Conservation (phyloP, 1,139 yeast genomes). For the Pichia cactophila region DNA sequence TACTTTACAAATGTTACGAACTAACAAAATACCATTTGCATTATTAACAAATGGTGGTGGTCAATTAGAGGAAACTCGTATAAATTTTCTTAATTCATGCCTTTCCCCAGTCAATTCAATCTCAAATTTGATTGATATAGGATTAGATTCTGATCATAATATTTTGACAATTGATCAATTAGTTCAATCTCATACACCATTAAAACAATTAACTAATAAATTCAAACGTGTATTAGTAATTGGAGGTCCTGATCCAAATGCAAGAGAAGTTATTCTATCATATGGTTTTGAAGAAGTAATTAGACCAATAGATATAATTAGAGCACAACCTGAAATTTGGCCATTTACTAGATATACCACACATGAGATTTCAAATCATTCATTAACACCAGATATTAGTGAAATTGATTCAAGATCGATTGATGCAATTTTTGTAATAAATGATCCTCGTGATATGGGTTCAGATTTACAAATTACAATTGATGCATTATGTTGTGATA, state of each 20-base stretch:
- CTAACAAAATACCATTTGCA: slow-evolving; percentile 63
- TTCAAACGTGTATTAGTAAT: slow-evolving; percentile 66
- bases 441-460: slow-evolving; percentile 89
- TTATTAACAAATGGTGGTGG: slow-evolving; percentile 95
- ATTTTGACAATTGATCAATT: slow-evolving; percentile 53
- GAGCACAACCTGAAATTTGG: slow-evolving; percentile 50
- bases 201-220: slow-evolving; percentile 49
- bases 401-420: slow-evolving; percentile 33
- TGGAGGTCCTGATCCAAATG: slow-evolving; percentile 74
- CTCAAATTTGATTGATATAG: not conserved
- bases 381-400: slow-evolving; percentile 15
- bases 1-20: slow-evolving; percentile 53
- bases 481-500: slow-evolving; percentile 60
- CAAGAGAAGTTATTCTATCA: slow-evolving; percentile 59
- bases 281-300: slow-evolving; percentile 82
- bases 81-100: slow-evolving; percentile 41
- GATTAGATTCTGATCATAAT: slow-evolving; percentile 31
- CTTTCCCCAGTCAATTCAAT: slow-evolving; percentile 13
- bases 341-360: slow-evolving; percentile 59
- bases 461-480: slow-evolving; percentile 73
- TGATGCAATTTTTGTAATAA: slow-evolving; percentile 80
- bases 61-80: slow-evolving; percentile 56
- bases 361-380: slow-evolving; percentile 37
- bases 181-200: slow-evolving; percentile 89
- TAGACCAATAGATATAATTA: slow-evolving; percentile 67